These are phyloP conservation scores for Tritrichomonas foetus DNA, from an alignment of 208 protist species.

Conservation along the genomic window DNA sequence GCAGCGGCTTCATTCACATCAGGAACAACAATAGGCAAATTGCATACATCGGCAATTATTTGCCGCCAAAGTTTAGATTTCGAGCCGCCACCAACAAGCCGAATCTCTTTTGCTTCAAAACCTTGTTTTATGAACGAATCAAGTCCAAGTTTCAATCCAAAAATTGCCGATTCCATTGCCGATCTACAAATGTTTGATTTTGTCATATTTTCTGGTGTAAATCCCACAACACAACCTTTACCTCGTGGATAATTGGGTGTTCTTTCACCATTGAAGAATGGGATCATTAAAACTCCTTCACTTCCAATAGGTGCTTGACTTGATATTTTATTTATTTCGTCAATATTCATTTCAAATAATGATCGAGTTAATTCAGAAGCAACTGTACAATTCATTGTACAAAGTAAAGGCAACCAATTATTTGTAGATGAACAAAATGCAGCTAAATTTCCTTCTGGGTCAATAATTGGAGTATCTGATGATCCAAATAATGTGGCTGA, in stretches of 20 bases:
- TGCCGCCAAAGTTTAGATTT: conserved; percentile 29
- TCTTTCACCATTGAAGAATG: conserved; percentile 40
- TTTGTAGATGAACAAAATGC: neutral
- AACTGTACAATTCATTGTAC: neutral
- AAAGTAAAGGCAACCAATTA: neutral
- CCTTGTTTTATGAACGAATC: neutral
- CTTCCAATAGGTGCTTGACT: neutral
- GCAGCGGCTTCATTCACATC: conserved; percentile 2
- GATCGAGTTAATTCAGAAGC: neutral
- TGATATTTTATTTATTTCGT: neutral
- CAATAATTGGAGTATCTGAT: neutral
- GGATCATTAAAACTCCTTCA: neutral
- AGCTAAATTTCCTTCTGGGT: neutral
- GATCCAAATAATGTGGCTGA: conserved; percentile 7
- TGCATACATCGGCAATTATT: conserved; percentile 6
- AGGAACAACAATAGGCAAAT: neutral
- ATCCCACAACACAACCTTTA: neutral
- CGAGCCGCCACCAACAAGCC: neutral
- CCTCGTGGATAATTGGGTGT: neutral
- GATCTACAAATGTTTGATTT: neutral
- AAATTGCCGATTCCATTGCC: neutral
- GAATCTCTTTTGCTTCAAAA: neutral
- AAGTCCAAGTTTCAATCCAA: neutral
- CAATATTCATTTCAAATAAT: neutral
- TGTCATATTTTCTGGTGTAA: neutral